Conservation (phyloP, 2,329 filamentous ascomycete species). For the Arthroderma sp. region DNA sequence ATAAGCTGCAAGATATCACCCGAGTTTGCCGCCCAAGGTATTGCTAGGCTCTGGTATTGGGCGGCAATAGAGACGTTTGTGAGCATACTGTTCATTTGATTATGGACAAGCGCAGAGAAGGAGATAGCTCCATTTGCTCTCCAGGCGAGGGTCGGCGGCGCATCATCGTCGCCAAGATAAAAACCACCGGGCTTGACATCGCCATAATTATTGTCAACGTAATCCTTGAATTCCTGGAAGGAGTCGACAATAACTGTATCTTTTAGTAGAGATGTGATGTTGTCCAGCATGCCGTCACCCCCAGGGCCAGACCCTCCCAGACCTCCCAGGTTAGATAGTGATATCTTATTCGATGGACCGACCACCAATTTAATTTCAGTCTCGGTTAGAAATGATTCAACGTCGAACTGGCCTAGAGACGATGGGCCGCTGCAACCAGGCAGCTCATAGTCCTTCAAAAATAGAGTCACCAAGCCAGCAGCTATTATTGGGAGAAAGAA, state of each 20-base stretch:
- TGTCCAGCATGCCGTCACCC: background rate
- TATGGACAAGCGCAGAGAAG: conserved; percentile 40
- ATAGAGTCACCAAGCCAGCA: conserved; percentile 64
- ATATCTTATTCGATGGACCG: conserved; percentile 22
- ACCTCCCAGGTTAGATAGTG: conserved; percentile 14
- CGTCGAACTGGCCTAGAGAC: conserved; percentile 16
- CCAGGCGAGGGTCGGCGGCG: conserved; percentile 56
- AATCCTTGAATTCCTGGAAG: conserved; percentile 54
- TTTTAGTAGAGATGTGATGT: conserved; percentile 2
- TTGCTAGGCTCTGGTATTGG: conserved; percentile 61
- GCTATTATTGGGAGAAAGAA: conserved; percentile 67
- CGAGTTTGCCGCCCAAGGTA: conserved; percentile 54
- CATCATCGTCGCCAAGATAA: conserved; percentile 53
- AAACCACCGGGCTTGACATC: conserved; percentile 67
- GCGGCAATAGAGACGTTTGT: conserved; percentile 56
- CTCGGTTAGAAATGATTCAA: conserved; percentile 17
- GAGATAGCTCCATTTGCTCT: conserved; percentile 47
- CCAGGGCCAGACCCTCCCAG: conserved; percentile 7
- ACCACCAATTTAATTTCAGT: conserved; percentile 22
- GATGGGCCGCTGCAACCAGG: conserved; percentile 41
- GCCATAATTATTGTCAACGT: conserved; percentile 48
- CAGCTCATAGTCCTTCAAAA: conserved; percentile 46
- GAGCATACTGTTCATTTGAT: conserved; percentile 52
- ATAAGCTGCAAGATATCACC: conserved; percentile 67
- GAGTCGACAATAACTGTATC: conserved; percentile 39